phyloP scores from a whole-genome alignment of 2,329 filamentous ascomycete genomes.

The Cladosporium velox region DNA sequence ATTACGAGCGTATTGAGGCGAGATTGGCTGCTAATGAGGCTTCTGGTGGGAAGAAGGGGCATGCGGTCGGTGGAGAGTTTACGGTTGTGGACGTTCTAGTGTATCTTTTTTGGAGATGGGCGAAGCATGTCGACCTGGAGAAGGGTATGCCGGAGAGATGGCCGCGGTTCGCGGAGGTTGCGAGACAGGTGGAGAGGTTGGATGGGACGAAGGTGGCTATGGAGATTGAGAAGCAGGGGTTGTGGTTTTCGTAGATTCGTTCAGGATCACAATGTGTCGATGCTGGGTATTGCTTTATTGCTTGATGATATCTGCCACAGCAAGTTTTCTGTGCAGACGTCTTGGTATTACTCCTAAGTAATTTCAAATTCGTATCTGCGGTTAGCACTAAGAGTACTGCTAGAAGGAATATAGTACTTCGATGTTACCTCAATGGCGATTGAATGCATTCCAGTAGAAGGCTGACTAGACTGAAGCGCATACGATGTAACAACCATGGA shows the following conservation, averaged over 20 bases:
- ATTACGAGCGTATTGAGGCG: constrained; percentile 33
- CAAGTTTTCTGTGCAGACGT: not conserved
- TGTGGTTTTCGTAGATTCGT: constrained; percentile 2
- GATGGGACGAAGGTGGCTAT: not conserved
- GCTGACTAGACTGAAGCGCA: not conserved
- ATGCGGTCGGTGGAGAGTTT: constrained; percentile 36
- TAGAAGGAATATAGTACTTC: not conserved
- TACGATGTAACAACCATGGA: not conserved
- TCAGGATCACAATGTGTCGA: not conserved
- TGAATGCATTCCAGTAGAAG: not conserved
- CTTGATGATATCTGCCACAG: not conserved
- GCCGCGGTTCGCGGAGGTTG: constrained; percentile 1
- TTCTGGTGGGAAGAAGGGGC: constrained; percentile 14
- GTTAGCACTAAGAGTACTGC: not conserved
- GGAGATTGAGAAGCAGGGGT: constrained; percentile 7
- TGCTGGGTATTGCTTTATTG: not conserved
- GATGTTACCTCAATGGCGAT: not conserved
- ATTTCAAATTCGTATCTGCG: not conserved
- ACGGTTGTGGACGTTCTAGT: constrained; percentile 41
- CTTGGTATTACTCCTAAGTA: not conserved
- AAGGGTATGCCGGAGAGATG: constrained; percentile 1
- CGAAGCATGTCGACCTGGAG: not conserved
- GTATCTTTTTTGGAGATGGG: constrained; percentile 40
- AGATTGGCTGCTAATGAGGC: constrained; percentile 25
- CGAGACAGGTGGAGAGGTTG: not conserved